These are phyloP conservation scores for Astrothelium macrocarpum DNA, from an alignment of 495 filamentous ascomycete genomes.

Conservation along the genomic window DNA sequence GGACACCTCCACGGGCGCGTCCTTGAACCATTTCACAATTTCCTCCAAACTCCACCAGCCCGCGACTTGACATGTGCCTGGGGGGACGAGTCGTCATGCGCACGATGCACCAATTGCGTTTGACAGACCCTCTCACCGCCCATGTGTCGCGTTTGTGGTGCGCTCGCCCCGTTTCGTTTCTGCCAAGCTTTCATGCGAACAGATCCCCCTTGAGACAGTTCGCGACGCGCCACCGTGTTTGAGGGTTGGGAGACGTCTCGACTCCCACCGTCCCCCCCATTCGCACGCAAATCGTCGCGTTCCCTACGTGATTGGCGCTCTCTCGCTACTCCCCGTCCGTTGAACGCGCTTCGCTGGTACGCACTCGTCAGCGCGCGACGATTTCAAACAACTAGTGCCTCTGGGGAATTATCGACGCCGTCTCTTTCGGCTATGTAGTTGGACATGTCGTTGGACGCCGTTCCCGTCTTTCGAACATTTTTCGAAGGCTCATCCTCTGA, in stretches of 20 bases:
- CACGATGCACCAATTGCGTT: not conserved
- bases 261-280: not conserved
- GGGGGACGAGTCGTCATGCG: not conserved
- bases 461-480: not conserved
- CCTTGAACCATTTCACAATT: not conserved
- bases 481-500: not conserved
- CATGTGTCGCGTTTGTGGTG: not conserved
- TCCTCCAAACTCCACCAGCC: conserved; percentile 1
- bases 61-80: not conserved
- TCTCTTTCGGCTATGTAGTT: not conserved
- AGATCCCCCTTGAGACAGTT: conserved; percentile 7
- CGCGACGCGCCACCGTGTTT: conserved; percentile 1
- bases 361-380: not conserved
- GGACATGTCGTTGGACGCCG: too few relatives aligned
- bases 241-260: not conserved
- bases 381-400: not conserved
- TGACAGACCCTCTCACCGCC: not conserved
- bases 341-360: not conserved
- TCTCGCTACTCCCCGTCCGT: not conserved
- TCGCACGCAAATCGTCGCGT: not conserved
- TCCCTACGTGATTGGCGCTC: not conserved
- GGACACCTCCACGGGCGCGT: not conserved
- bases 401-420: not conserved
- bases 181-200: conserved; percentile 5
- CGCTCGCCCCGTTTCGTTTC: not conserved